These are phyloP conservation scores for Acidomyces sp. DNA, from an alignment of 495 filamentous ascomycete genomes.

Conservation along the genomic window DNA sequence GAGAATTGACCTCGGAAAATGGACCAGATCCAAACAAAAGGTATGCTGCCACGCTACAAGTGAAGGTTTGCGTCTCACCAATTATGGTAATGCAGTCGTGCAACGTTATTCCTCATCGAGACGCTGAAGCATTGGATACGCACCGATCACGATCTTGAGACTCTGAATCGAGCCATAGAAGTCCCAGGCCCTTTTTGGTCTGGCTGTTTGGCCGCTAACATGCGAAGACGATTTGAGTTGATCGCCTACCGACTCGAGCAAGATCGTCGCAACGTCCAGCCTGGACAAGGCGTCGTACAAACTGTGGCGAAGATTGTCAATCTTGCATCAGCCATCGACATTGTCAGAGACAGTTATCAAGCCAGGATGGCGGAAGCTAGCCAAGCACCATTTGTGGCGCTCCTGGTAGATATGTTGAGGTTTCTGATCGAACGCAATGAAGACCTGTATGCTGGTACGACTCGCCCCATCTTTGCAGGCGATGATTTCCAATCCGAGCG, in stretches of 20 bases:
- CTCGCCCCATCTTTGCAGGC: constrained; percentile 7
- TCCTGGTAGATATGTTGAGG: constrained; percentile 4
- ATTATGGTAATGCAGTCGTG: neutral
- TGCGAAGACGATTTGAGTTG: neutral
- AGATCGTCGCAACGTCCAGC: neutral
- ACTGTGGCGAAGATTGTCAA: constrained; percentile 1
- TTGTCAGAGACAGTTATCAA: constrained; percentile 1
- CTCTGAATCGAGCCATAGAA: neutral
- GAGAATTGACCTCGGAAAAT: neutral
- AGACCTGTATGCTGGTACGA: constrained; percentile 5
- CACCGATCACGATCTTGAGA: neutral
- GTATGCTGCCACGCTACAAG: neutral
- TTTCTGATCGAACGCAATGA: constrained; percentile 1
- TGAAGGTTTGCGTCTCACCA: neutral
- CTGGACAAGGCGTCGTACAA: constrained; percentile 4
- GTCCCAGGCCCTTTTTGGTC: constrained; percentile 1
- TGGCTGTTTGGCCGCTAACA: constrained; percentile 1
- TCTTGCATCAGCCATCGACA: constrained; percentile 5
- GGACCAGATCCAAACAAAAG: neutral
- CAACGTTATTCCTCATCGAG: neutral
- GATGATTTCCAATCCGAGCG: constrained; percentile 1
- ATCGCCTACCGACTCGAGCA: constrained; percentile 1
- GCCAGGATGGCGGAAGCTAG: neutral
- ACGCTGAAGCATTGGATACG: neutral
- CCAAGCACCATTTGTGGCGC: neutral